These are phyloP conservation scores for Fusarium fujikuroi DNA, from an alignment of 2,329 filamentous ascomycete species.

Conservation along the genomic window DNA sequence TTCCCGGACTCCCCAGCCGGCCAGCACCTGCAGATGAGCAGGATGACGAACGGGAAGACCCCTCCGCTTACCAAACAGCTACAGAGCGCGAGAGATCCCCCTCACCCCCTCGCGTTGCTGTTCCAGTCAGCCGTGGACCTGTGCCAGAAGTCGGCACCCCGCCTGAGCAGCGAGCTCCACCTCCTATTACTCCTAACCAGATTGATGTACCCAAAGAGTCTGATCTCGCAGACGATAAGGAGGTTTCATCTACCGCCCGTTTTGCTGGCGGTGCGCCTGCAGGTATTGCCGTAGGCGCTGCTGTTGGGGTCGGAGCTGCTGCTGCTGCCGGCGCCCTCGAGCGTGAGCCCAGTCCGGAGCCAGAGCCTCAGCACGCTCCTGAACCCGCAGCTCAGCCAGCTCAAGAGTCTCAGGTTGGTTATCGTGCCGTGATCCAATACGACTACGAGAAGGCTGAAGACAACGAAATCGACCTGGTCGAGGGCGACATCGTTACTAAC, in stretches of 20 bases:
- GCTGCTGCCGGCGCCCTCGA: constrained; percentile 43
- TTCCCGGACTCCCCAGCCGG: constrained; percentile 78
- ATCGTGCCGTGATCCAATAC: constrained; percentile 84
- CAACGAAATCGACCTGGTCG: constrained; percentile 91
- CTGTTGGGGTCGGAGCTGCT: constrained; percentile 32
- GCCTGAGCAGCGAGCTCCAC: constrained; percentile 61
- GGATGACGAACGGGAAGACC: constrained; percentile 64
- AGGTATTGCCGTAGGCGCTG: constrained; percentile 38
- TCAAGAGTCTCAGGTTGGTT: constrained; percentile 62
- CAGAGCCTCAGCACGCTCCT: constrained; percentile 14
- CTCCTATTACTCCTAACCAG: constrained; percentile 71
- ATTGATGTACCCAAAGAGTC: constrained; percentile 73
- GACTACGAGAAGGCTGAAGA: constrained; percentile 98
- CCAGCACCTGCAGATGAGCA: constrained; percentile 59
- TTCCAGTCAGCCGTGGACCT: constrained; percentile 78
- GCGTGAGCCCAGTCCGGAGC: constrained; percentile 29
- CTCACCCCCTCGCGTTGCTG: constrained; percentile 86
- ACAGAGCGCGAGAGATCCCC: constrained; percentile 60
- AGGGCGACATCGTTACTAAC: constrained; percentile 88
- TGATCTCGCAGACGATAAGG: constrained; percentile 72
- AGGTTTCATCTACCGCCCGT: constrained; percentile 68
- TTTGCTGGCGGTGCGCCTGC: constrained; percentile 67
- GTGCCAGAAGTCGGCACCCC: constrained; percentile 63
- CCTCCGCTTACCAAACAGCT: constrained; percentile 49
- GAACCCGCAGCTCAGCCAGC: constrained; percentile 17